phyloP scores from a whole-genome alignment of 2,329 filamentous ascomycete genomes.

The Arthrobotrys conoides region DNA sequence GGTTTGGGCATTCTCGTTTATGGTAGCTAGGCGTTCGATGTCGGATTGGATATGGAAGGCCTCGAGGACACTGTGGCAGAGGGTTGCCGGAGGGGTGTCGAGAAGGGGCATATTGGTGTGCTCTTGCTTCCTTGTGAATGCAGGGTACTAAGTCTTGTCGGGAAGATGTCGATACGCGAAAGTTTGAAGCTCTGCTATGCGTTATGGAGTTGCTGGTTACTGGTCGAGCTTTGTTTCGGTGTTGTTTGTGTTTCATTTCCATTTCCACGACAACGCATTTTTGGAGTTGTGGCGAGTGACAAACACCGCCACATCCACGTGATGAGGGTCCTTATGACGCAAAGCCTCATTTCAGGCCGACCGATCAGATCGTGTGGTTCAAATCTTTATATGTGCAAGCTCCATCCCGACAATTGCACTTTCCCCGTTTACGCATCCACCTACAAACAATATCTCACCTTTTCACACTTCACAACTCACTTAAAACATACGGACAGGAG shows the following conservation, averaged over 20 bases:
- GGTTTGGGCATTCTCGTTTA: conserved; percentile 84
- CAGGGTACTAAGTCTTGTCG: too few species aligned
- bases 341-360: conserved; percentile 51
- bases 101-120: conserved; percentile 66
- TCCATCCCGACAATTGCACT: conserved; percentile 7
- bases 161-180: conserved; percentile 1
- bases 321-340: conserved; percentile 47
- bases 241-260: conserved; percentile 58
- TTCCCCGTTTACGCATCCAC: conserved; percentile 2
- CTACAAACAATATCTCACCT: neutral
- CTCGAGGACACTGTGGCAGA: conserved; percentile 57
- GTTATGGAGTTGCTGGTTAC: neutral
- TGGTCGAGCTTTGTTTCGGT: conserved; percentile 27
- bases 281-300: conserved; percentile 33
- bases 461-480: neutral
- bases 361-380: conserved; percentile 13
- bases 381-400: conserved; percentile 40
- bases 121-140: conserved; percentile 37
- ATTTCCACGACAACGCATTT: conserved; percentile 58
- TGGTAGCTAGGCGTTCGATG: conserved; percentile 84
- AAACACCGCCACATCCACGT: conserved; percentile 51
- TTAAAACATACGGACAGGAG: neutral
- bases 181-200: neutral
- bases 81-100: conserved; percentile 45
- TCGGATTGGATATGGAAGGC: conserved; percentile 91